These are phyloP conservation scores for Chalara sp. DNA, from an alignment of 2,329 filamentous ascomycete species.

Conservation along the genomic window DNA sequence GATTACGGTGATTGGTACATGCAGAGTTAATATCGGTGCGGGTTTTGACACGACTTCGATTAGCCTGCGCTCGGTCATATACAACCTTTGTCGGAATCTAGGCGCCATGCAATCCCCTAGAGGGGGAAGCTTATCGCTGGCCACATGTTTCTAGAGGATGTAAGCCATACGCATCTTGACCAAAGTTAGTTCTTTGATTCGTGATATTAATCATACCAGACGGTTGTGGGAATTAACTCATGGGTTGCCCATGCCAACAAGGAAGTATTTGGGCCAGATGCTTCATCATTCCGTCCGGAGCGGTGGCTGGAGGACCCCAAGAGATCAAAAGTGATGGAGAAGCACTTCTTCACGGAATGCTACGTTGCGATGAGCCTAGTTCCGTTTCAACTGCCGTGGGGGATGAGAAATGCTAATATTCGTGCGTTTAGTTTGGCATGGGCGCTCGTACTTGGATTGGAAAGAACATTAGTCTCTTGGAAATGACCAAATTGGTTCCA, in stretches of 20 bases:
- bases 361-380: neutral
- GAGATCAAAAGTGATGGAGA: neutral
- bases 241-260: slow-evolving; percentile 7
- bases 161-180: neutral
- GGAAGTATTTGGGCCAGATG: slow-evolving; percentile 10
- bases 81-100: slow-evolving; percentile 11
- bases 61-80: slow-evolving; percentile 8
- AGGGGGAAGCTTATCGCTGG: slow-evolving; percentile 35
- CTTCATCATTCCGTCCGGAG: slow-evolving; percentile 35
- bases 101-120: slow-evolving; percentile 21
- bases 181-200: neutral
- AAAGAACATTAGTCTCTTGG: slow-evolving; percentile 33
- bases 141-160: slow-evolving; percentile 22
- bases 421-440: neutral
- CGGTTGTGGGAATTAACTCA: slow-evolving; percentile 34
- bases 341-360: neutral
- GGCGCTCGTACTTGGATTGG: neutral
- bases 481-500: slow-evolving; percentile 37
- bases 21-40: neutral
- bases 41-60: slow-evolving; percentile 12
- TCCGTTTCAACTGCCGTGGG: neutral
- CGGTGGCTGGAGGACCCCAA: slow-evolving; percentile 30
- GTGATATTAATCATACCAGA: neutral
- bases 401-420: neutral
- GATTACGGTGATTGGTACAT: neutral